Conservation (phyloP, 345 rosid genomes). For the Salix purpurea region DNA sequence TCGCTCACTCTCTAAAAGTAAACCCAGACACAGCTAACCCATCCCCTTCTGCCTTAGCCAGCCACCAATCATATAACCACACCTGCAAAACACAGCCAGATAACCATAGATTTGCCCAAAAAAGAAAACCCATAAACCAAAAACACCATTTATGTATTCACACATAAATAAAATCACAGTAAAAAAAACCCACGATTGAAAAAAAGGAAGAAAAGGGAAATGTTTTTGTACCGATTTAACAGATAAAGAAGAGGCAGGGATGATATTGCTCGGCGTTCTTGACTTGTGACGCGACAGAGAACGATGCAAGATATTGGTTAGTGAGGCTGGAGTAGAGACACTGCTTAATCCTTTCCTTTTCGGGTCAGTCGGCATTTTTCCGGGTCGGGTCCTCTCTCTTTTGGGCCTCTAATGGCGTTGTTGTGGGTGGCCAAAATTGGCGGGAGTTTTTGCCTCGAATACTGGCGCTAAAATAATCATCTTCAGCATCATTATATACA, state of each 20-base stretch:
- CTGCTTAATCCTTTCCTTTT: background rate
- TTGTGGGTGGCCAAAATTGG: background rate
- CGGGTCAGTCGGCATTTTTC: background rate
- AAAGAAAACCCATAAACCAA: background rate
- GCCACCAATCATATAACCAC: conserved; percentile 38
- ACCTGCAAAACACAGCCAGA: conserved; percentile 21
- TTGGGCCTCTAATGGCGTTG: background rate
- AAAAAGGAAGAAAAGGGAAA: background rate
- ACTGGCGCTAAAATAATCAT: too few relatives aligned
- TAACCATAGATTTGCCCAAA: background rate
- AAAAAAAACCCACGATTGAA: background rate
- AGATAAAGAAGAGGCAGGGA: background rate
- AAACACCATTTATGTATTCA: background rate
- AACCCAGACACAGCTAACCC: conserved; percentile 36
- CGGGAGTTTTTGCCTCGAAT: background rate
- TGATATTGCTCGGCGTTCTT: background rate
- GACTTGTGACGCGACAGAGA: background rate
- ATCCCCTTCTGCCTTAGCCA: conserved; percentile 18
- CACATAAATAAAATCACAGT: accelerated
- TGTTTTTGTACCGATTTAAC: background rate
- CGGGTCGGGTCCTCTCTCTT: background rate
- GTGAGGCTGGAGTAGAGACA: background rate
- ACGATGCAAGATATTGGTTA: background rate
- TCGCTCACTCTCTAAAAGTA: conserved; percentile 30
- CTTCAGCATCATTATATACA: too few relatives aligned